Percentiles rank a stretch among this genome's conserved stretches.
phyloP scores from a whole-genome alignment of 805 yeast species.

The Lipomyces anomalus region DNA sequence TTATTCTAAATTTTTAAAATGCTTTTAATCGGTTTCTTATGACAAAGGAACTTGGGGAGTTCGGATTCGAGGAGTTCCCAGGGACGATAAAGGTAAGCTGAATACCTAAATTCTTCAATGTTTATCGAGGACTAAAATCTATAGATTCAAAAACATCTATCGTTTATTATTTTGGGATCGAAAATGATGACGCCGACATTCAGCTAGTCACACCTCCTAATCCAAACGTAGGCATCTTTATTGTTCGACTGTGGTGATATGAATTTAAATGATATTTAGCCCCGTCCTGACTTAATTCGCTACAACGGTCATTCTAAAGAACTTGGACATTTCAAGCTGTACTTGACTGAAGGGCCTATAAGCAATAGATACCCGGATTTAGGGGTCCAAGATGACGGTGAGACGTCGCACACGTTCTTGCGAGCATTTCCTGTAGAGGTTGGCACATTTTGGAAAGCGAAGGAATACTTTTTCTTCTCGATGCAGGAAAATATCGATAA shows the following conservation, averaged over 20 bases:
- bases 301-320: slow-evolving; percentile 54
- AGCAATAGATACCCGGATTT: slow-evolving; percentile 38
- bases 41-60: slow-evolving; percentile 64
- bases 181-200: slow-evolving; percentile 48
- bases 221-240: no score
- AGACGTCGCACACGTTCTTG: slow-evolving; percentile 18
- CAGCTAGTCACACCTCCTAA: no score
- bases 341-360: slow-evolving; percentile 51
- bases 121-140: no score
- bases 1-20: no score
- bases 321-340: slow-evolving; percentile 60
- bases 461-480: slow-evolving; percentile 64
- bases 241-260: no score
- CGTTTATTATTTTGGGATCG: slow-evolving; percentile 74
- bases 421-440: slow-evolving; percentile 7
- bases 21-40: neutral
- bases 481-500: slow-evolving; percentile 61
- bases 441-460: slow-evolving; percentile 55
- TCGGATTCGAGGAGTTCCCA: slow-evolving; percentile 61
- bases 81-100: slow-evolving; percentile 35
- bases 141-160: slow-evolving; percentile 48
- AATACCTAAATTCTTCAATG: no score
- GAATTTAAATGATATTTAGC: no score
- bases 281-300: slow-evolving; percentile 36
- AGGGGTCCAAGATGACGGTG: slow-evolving; percentile 33